Percentiles rank a stretch among this genome's conserved stretches.
These are phyloP conservation scores for Aquilaria agallochum DNA, from an alignment of 441 rosid species.

Conservation along the genomic window DNA sequence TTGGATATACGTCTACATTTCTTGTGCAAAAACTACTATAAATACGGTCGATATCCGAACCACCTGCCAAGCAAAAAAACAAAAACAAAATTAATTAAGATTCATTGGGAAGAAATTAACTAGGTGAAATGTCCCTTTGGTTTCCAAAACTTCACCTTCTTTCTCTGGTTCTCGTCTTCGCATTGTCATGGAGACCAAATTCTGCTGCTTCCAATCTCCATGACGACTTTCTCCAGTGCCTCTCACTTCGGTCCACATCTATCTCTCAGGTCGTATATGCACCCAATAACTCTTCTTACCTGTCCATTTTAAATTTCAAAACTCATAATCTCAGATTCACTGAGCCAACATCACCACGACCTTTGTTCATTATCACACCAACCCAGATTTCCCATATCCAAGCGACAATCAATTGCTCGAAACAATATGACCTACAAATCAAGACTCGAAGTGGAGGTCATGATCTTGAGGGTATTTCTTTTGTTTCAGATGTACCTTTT, in stretches of 20 bases:
- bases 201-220: neutral
- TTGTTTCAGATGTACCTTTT: too few relatives aligned
- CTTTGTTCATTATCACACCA: slow-evolving; percentile 36
- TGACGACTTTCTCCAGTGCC: slow-evolving; percentile 24
- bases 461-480: too few relatives aligned
- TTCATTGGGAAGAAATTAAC: too few relatives aligned
- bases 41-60: too few relatives aligned
- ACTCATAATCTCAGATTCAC: slow-evolving; percentile 35
- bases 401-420: slow-evolving; percentile 33
- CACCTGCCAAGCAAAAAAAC: too few relatives aligned
- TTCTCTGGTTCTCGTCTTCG: neutral
- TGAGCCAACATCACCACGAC: slow-evolving; percentile 31
- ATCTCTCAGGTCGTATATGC: slow-evolving; percentile 21
- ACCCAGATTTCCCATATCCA: slow-evolving; percentile 31
- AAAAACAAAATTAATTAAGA: too few relatives aligned
- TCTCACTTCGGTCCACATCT: slow-evolving; percentile 26
- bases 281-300: slow-evolving; percentile 20
- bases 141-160: neutral
- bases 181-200: neutral
- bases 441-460: slow-evolving; percentile 29
- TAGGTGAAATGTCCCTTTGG: too few relatives aligned
- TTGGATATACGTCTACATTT: too few relatives aligned
- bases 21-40: too few relatives aligned
- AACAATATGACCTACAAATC: slow-evolving; percentile 20
- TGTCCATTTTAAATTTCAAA: slow-evolving; percentile 29